Conservation (phyloP, 352 stramenopile genomes). For the Elongisporangium senticosum region DNA sequence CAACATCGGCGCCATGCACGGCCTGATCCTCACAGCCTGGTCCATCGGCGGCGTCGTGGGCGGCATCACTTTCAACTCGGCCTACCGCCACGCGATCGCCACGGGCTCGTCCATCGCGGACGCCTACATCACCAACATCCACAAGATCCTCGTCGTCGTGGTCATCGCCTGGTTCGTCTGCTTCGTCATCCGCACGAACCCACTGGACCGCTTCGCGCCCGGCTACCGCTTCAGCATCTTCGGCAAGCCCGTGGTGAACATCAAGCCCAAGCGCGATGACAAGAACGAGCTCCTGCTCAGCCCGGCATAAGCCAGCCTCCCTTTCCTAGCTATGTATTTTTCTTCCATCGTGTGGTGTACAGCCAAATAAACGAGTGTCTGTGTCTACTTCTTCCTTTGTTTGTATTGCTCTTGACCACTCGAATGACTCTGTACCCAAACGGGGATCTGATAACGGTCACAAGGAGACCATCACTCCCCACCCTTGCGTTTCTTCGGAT, state of each 20-base stretch:
- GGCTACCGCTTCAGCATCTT: constrained; percentile 61
- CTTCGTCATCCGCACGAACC: constrained; percentile 64
- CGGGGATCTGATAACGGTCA: no score
- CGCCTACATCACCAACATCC: constrained; percentile 59
- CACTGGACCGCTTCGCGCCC: constrained; percentile 51
- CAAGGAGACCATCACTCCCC: no score
- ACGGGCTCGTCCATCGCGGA: constrained; percentile 30
- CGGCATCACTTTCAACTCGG: constrained; percentile 64
- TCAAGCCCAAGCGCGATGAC: constrained; percentile 35
- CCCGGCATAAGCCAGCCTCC: background rate
- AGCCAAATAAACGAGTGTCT: background rate
- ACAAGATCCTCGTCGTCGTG: constrained; percentile 58
- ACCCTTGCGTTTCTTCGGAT: no score
- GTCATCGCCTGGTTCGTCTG: constrained; percentile 48
- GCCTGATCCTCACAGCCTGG: constrained; percentile 68
- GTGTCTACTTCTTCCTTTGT: background rate
- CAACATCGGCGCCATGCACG: constrained; percentile 79
- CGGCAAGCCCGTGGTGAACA: constrained; percentile 49
- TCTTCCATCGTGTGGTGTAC: background rate
- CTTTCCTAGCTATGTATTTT: background rate
- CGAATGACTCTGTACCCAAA: no score
- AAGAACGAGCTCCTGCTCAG: constrained; percentile 20
- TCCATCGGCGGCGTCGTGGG: constrained; percentile 69
- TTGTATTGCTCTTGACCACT: no score
- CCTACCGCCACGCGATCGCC: constrained; percentile 32